Evolutionary conservation across 805 yeast species (phyloP).

Genomic region (Candida maris): DNA sequence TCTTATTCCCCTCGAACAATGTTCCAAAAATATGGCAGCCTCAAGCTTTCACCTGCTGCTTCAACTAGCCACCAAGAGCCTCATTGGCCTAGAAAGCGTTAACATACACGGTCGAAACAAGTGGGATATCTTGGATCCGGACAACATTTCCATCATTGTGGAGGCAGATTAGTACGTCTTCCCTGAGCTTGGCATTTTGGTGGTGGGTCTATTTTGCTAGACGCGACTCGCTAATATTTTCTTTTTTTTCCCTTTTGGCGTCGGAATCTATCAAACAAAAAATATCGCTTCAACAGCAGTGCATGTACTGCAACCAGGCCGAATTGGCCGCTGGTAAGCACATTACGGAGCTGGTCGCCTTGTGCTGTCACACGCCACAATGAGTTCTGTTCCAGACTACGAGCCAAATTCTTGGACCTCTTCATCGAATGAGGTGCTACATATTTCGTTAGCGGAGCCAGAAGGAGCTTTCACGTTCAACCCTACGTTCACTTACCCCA

Average conservation of each 20-base stretch:
- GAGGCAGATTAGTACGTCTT: constrained; percentile 5
- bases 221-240: no score
- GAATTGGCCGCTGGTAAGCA: no score
- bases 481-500: constrained; percentile 87
- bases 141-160: constrained; percentile 16
- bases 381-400: constrained; percentile 19
- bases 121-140: constrained; percentile 23
- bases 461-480: constrained; percentile 59
- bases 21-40: constrained; percentile 15
- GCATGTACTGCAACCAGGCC: no score
- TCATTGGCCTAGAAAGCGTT: constrained; percentile 13
- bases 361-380: no score
- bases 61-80: constrained; percentile 15
- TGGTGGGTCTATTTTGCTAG: no score
- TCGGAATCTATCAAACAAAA: no score
- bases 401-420: constrained; percentile 58
- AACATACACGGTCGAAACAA: constrained; percentile 17
- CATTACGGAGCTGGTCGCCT: no score
- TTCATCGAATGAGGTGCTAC: constrained; percentile 66
- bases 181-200: no score
- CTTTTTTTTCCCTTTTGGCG: no score
- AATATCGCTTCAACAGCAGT: no score
- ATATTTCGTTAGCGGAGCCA: constrained; percentile 56
- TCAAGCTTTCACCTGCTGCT: constrained; percentile 18
- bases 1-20: constrained; percentile 9